Percentiles rank a stretch among this genome's conserved stretches.
phyloP scores from a whole-genome alignment of 2,329 filamentous ascomycete genomes.

The Hymenoscyphus fructigenus region DNA sequence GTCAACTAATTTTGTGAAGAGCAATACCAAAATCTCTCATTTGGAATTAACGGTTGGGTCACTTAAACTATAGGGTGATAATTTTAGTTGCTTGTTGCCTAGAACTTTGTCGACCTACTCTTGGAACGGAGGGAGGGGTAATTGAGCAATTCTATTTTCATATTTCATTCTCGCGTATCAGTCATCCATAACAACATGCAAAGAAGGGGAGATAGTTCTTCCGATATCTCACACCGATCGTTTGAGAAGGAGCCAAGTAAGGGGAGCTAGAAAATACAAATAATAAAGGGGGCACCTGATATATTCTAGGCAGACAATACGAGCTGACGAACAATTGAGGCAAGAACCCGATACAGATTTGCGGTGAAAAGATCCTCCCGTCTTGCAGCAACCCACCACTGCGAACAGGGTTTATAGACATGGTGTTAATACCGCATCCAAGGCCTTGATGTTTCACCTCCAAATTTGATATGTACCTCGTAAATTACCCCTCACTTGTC shows the following conservation, averaged over 20 bases:
- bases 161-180: neutral
- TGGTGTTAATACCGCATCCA: neutral
- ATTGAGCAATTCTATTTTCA: neutral
- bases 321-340: neutral
- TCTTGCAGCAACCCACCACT: neutral
- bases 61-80: too few relatives aligned
- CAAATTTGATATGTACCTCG: neutral
- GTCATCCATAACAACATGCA: neutral
- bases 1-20: too few relatives aligned
- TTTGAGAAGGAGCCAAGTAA: neutral
- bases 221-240: neutral
- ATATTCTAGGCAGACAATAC: neutral
- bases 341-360: neutral
- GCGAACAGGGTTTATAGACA: neutral
- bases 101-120: too few relatives aligned
- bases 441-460: neutral
- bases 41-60: too few relatives aligned
- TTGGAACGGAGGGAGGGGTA: neutral
- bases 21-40: too few relatives aligned
- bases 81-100: too few relatives aligned
- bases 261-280: neutral
- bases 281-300: neutral
- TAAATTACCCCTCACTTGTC: conserved; percentile 4
- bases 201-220: neutral
- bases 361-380: neutral